A percentile compares a stretch with the other conserved stretches of the same genome.
phyloP scores from a whole-genome alignment of 2,329 filamentous ascomycete species.

The Lecanicillium sp. region DNA sequence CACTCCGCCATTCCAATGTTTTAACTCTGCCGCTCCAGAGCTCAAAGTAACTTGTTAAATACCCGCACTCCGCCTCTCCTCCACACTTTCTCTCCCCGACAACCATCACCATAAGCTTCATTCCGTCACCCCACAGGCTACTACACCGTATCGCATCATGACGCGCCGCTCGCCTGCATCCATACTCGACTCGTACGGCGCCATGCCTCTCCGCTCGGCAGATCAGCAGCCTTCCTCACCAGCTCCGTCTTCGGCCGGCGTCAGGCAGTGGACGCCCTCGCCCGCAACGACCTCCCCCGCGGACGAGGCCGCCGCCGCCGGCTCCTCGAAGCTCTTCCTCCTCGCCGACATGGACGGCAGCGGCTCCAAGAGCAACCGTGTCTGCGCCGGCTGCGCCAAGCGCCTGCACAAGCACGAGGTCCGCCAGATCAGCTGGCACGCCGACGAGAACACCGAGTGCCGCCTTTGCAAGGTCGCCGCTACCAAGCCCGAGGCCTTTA shows the following conservation, averaged over 20 bases:
- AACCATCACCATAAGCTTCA: constrained; percentile 13
- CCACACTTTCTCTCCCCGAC: not conserved
- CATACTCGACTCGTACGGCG: constrained; percentile 37
- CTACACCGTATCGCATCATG: constrained; percentile 26
- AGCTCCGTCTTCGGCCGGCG: constrained; percentile 21
- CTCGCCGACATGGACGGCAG: constrained; percentile 35
- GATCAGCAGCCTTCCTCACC: constrained; percentile 19
- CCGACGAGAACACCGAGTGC: constrained; percentile 24
- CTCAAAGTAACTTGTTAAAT: too few species aligned
- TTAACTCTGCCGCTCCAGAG: too few species aligned
- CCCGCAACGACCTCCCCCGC: not conserved
- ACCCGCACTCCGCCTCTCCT: not conserved
- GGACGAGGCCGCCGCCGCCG: not conserved
- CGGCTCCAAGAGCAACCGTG: constrained; percentile 27
- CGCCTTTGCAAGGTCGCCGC: constrained; percentile 33
- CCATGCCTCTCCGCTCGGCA: constrained; percentile 39
- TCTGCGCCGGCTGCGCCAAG: constrained; percentile 35
- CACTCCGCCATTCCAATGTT: not conserved
- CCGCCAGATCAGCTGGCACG: constrained; percentile 27
- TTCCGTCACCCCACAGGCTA: too few species aligned
- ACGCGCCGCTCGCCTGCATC: constrained; percentile 37
- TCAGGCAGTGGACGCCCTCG: not conserved
- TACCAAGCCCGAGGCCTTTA: constrained; percentile 58
- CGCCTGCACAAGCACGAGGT: constrained; percentile 25
- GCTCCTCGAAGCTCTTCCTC: constrained; percentile 39